Evolutionary conservation across 1,139 yeast species (phyloP).

Genomic region (Chernovozyma aurita): DNA sequence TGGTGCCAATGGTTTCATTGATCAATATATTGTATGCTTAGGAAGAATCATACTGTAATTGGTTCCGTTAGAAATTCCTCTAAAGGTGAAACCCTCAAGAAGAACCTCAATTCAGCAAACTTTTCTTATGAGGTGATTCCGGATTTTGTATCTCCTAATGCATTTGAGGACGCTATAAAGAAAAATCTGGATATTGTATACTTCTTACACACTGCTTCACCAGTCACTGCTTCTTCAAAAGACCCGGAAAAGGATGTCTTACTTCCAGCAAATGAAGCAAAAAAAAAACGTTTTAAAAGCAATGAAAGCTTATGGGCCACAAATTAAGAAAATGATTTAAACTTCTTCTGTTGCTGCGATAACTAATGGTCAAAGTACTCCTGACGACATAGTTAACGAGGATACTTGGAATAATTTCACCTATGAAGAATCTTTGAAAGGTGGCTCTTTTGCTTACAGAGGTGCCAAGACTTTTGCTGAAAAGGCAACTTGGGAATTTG

Average conservation of each 20-base stretch:
- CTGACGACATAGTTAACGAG: constrained; percentile 11
- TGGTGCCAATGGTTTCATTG: constrained; percentile 22
- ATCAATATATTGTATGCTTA: constrained; percentile 15
- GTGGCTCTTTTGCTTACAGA: constrained; percentile 13
- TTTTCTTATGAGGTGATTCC: constrained; percentile 18
- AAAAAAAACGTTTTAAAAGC: constrained; percentile 23
- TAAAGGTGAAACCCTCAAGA: constrained; percentile 18
- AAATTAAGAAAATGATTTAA: constrained; percentile 46
- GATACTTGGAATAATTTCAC: constrained; percentile 10
- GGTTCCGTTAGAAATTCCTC: constrained; percentile 22
- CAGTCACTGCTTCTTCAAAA: constrained; percentile 22
- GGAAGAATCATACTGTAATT: constrained; percentile 17
- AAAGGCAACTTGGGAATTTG: constrained; percentile 22
- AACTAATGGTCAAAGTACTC: constrained; percentile 12
- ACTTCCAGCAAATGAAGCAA: constrained; percentile 33
- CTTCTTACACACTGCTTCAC: constrained; percentile 33
- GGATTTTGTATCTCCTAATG: constrained; percentile 13
- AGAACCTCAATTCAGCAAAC: constrained; percentile 10
- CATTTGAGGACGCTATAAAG: constrained; percentile 17
- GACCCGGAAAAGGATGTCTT: constrained; percentile 28
- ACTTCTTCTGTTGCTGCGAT: constrained; percentile 53
- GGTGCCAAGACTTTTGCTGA: constrained; percentile 24
- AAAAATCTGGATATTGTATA: constrained; percentile 20
- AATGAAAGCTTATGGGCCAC: constrained; percentile 39
- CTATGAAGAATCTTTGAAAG: constrained; percentile 12